phyloP scores from a whole-genome alignment of 148 eudicot species.

The Chenopodium album region DNA sequence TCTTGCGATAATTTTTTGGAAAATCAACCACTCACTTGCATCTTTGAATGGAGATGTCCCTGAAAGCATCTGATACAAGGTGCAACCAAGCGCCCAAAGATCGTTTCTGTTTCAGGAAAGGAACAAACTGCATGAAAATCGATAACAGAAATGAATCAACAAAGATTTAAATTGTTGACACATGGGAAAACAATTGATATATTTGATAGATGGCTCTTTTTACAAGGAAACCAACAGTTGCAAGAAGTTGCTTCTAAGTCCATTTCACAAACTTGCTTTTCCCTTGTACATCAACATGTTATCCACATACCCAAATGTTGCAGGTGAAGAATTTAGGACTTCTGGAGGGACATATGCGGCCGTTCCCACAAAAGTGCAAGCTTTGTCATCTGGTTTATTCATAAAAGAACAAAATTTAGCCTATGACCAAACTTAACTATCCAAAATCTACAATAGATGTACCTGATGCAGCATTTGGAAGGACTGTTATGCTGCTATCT shows the following conservation, averaged over 20 bases:
- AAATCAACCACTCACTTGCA: slow-evolving; percentile 97
- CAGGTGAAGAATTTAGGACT: slow-evolving; percentile 95
- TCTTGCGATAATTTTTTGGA: slow-evolving; percentile 90
- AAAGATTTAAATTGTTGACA: not conserved
- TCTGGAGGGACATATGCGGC: slow-evolving; percentile 99
- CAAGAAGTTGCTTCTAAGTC: slow-evolving; percentile 2
- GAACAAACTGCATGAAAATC: slow-evolving; percentile 11
- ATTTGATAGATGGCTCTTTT: not conserved
- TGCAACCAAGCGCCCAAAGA: slow-evolving; percentile 99
- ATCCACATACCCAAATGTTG: slow-evolving; percentile 83
- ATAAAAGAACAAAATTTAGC: slow-evolving; percentile 11
- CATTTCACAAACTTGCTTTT: not conserved
- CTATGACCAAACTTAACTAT: not conserved
- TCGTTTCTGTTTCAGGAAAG: slow-evolving; percentile 65
- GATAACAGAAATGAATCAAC: slow-evolving; percentile 1
- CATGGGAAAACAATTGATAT: not conserved
- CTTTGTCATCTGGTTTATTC: slow-evolving; percentile 74
- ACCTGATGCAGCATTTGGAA: slow-evolving; percentile 99
- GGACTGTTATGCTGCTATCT: slow-evolving; percentile 88
- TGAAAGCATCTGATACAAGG: slow-evolving; percentile 96
- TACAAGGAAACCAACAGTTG: not conserved
- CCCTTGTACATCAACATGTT: slow-evolving; percentile 4
- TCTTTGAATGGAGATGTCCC: slow-evolving; percentile 99
- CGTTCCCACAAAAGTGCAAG: slow-evolving; percentile 98
- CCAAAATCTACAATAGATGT: not conserved